Evolutionary conservation across 345 rosid species (phyloP).

Genomic region (Combretum micranthum): DNA sequence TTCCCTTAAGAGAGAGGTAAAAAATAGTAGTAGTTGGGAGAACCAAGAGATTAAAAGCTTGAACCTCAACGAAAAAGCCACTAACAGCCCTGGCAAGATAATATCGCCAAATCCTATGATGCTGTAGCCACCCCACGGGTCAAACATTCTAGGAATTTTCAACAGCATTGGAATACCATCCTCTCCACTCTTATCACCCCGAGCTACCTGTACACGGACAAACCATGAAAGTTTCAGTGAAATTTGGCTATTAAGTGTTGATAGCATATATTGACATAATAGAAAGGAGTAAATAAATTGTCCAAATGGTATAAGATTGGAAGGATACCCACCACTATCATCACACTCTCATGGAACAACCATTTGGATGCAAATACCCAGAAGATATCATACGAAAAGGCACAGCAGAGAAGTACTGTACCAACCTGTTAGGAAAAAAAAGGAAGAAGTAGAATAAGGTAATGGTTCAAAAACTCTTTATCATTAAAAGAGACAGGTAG

Average conservation of each 20-base stretch:
- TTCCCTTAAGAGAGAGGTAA: neutral
- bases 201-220: slow-evolving; percentile 64
- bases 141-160: slow-evolving; percentile 95
- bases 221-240: neutral
- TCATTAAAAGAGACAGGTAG: too few species aligned
- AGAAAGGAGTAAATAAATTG: neutral
- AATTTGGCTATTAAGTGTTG: neutral
- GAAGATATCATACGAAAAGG: slow-evolving; percentile 93
- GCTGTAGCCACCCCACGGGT: slow-evolving; percentile 99
- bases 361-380: slow-evolving; percentile 97
- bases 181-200: slow-evolving; percentile 92
- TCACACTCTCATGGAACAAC: slow-evolving; percentile 97
- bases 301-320: too few species aligned
- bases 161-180: slow-evolving; percentile 95
- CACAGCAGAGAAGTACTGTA: slow-evolving; percentile 89
- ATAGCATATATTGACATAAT: neutral
- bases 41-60: slow-evolving; percentile 6
- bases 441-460: neutral
- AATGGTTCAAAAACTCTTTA: too few species aligned
- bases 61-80: slow-evolving; percentile 89
- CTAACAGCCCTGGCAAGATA: slow-evolving; percentile 85
- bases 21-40: neutral
- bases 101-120: slow-evolving; percentile 98
- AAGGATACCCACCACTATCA: slow-evolving; percentile 78
- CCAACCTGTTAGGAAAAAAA: slow-evolving; percentile 69